Base-by-base conservation (phyloP, 768 basidiomycete genomes). In the Lentinula detonsa region DNA sequence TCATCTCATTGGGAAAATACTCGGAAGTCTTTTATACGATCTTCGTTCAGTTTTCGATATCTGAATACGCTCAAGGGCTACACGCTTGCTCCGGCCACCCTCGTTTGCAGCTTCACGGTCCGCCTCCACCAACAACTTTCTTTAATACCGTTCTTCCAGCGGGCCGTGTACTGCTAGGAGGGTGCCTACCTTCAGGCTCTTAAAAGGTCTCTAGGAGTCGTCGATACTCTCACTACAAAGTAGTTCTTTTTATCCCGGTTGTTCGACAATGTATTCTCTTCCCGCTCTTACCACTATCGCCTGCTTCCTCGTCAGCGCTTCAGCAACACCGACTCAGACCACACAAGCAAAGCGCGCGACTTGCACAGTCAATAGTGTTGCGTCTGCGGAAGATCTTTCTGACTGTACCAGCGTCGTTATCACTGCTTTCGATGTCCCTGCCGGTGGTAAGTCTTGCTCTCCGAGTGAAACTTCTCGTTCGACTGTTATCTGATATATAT, bases 341-440 rank as follows among this genome's bases (percentile, higher is more conserved):
- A 28, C 18, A 3, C 34, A 34, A n/a, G 53, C 67, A 3, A 66
- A 65, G 51, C 63, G 67, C 8, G 65, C 67, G 23, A 68, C 65
- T 34, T 68, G 67, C 51, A 68, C 67, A 1, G 66, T 68, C 6
- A 65, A 64, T 55, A 65, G 64, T 15, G 65, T 66, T 16, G 59
- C 65, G n/a, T 63, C 59, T 18, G 65, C 65, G 40, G 43, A 64
- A 3, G 18, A 55, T 11, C 53, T 55, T 23, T 68, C 67, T 1
- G 56, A 3, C 21, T 68, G 67, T 45, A 63, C 65, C 15, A 46
- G 45, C n/a, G 67, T 68, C 5, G 31, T 66, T 23, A 68, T 68
- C 31, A 63, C 56, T 1, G 67, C 63, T 2, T 68, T 68, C 56
- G 64, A 46, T 10, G 63, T 59, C 16, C 61, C 64, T 8, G 42